Conservation (phyloP, 805 yeast genomes). For the Cyberlindnera meyerae region DNA sequence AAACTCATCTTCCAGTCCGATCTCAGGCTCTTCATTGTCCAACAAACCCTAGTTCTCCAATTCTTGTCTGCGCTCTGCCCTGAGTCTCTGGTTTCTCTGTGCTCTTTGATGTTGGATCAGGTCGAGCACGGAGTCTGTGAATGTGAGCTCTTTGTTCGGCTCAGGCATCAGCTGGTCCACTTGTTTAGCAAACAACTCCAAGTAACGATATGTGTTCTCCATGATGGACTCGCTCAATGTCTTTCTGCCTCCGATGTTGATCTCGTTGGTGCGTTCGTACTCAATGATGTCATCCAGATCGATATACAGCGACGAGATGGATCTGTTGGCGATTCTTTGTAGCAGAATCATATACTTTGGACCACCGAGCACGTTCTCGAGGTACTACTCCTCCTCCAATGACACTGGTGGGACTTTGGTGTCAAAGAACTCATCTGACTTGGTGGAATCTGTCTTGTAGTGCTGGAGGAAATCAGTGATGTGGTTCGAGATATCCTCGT, state of each 20-base stretch:
- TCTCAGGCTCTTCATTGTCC: conserved; percentile 26
- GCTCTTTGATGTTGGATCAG: conserved; percentile 88
- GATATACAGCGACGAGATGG: conserved; percentile 57
- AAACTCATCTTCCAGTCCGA: conserved; percentile 42
- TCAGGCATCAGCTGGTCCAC: conserved; percentile 82
- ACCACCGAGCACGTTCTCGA: conserved; percentile 30
- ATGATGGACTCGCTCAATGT: conserved; percentile 53
- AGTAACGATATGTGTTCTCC: conserved; percentile 72
- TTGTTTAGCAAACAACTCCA: conserved; percentile 68
- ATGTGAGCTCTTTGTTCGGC: conserved; percentile 75
- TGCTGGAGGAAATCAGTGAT: conserved; percentile 64
- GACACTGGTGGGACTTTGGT: conserved; percentile 25
- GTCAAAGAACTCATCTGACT: conserved; percentile 32
- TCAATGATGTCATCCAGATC: conserved; percentile 81
- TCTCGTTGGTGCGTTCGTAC: conserved; percentile 50
- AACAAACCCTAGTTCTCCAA: conserved; percentile 36
- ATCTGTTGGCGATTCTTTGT: conserved; percentile 83
- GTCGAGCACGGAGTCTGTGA: conserved; percentile 87
- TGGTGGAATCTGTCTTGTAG: conserved; percentile 43
- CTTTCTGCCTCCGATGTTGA: conserved; percentile 22
- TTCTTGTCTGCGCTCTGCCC: conserved; percentile 64
- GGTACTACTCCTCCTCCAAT: conserved; percentile 24
- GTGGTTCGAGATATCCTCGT: conserved; percentile 53
- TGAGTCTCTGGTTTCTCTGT: conserved; percentile 70
- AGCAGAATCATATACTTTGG: conserved; percentile 73